Base-by-base conservation (phyloP, 208 protist species). In the Crithidia bombi region DNA sequence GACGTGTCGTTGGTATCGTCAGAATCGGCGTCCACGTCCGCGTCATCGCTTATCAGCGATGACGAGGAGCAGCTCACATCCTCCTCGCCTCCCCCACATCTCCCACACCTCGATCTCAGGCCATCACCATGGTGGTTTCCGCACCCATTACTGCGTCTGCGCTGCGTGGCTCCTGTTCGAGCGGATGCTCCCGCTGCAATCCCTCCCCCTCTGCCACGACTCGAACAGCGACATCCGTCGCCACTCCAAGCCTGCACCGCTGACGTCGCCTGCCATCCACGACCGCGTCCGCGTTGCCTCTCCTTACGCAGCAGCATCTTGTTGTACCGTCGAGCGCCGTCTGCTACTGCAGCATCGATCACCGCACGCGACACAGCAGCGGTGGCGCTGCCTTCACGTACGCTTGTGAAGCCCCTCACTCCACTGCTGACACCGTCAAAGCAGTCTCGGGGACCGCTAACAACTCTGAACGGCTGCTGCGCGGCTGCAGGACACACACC, bases 221-320 rank as follows among this genome's bases (percentile, higher is more conserved):
- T n/a, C n/a, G n/a, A n/a, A n/a, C n/a, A n/a, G n/a, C n/a, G n/a
- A n/a, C n/a, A n/a, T n/a, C n/a, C n/a, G n/a, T n/a, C n/a, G n/a
- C n/a, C n/a, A n/a, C n/a, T n/a, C n/a, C n/a, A n/a, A n/a, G n/a
- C n/a, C n/a, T n/a, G n/a, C n/a, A n/a, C 38, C 10, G 59, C 21
- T 19, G 59, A 36, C 2, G 44, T 41, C 0, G 59, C 14, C 38
- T 58, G 71, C 72, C 65, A 62, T 36, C 64, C 72, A 3, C 66
- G 66, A 14, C 58, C 51, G 15, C 66, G 73, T 11, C 50, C 66
- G 19, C 67, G 46, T 52, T 67, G 62, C 9, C 68, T 62, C 58
- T 76, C 69, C 59, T 91, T 91, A 30, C 83, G 82, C 2, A 62
- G 77, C 2, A 91, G 65, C 64, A 87, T 89, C 59, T 91, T 91